Evolutionary conservation across 768 basidiomycete species (phyloP).

Genomic region (Mycena indigotica): DNA sequence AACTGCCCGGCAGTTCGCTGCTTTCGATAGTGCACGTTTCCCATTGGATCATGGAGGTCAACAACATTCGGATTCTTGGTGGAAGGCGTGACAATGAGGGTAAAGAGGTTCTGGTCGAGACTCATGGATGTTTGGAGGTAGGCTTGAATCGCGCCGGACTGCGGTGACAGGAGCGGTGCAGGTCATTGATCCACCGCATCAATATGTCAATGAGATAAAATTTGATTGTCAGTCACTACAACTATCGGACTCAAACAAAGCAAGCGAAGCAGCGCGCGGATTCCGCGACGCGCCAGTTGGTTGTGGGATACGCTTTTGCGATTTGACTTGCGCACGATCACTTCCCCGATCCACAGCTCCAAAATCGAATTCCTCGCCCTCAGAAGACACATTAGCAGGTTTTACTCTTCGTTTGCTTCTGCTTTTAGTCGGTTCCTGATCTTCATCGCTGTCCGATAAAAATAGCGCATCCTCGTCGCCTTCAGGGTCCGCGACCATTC

Average conservation of each 20-base stretch:
- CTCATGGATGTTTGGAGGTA: slow-evolving; percentile 53
- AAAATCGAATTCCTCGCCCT: slow-evolving; percentile 12
- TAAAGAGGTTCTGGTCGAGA: slow-evolving; percentile 85
- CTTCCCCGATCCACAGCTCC: background rate
- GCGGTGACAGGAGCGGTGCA: background rate
- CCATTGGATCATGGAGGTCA: slow-evolving; percentile 70
- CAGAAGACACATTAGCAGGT: background rate
- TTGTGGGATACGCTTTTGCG: too few relatives aligned
- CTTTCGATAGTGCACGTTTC: slow-evolving; percentile 72
- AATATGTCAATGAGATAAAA: too few relatives aligned
- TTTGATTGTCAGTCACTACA: too few relatives aligned
- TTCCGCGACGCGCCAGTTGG: too few relatives aligned
- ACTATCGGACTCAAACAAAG: too few relatives aligned
- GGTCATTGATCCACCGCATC: too few relatives aligned
- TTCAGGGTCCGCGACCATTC: slow-evolving; percentile 30
- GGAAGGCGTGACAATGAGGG: slow-evolving; percentile 64
- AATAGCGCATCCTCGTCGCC: slow-evolving; percentile 40
- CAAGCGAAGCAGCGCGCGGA: too few relatives aligned
- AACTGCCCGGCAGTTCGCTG: slow-evolving; percentile 54
- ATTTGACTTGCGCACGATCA: too few relatives aligned
- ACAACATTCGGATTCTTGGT: slow-evolving; percentile 60
- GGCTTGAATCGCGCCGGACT: background rate
- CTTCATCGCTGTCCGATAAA: slow-evolving; percentile 30
- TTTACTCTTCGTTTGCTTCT: background rate
- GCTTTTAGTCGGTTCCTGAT: slow-evolving; percentile 7